Percentiles rank a stretch among this genome's conserved stretches.
Conservation (phyloP, 2,329 filamentous ascomycete species). For the Aureobasidium sp. region DNA sequence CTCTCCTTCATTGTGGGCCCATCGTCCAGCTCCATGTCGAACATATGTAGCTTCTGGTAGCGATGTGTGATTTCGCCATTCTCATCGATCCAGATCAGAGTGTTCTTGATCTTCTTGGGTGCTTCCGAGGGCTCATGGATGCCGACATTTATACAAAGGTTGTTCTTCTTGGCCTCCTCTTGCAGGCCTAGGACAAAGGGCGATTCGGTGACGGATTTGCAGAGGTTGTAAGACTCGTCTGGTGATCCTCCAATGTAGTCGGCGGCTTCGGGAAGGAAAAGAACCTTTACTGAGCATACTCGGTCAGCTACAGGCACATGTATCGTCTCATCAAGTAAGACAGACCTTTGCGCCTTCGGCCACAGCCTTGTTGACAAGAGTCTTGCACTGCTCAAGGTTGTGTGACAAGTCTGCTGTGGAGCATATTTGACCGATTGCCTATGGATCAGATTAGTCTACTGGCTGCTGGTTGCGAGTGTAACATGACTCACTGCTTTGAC, state of each 20-base stretch:
- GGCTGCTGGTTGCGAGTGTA: neutral
- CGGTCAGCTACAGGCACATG: constrained; percentile 3
- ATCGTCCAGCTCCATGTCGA: constrained; percentile 64
- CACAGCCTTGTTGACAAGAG: constrained; percentile 65
- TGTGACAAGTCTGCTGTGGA: constrained; percentile 70
- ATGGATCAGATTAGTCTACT: neutral
- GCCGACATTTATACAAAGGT: constrained; percentile 73
- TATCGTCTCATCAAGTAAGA: neutral
- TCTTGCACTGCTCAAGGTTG: constrained; percentile 73
- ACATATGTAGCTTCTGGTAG: constrained; percentile 89
- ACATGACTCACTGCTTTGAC: constrained; percentile 22
- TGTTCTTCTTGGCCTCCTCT: constrained; percentile 55
- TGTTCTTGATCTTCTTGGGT: constrained; percentile 53
- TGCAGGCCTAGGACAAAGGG: constrained; percentile 72
- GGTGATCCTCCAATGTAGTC: constrained; percentile 75
- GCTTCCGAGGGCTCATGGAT: constrained; percentile 66
- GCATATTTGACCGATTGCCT: constrained; percentile 88
- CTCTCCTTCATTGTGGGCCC: constrained; percentile 58
- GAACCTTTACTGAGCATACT: constrained; percentile 44
- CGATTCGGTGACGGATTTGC: constrained; percentile 56
- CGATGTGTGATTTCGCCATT: constrained; percentile 51
- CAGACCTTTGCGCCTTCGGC: constrained; percentile 68
- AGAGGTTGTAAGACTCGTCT: constrained; percentile 63
- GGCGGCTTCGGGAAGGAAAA: constrained; percentile 87
- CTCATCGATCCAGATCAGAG: constrained; percentile 59